These are phyloP conservation scores for Ligustrum vulgare DNA, from an alignment of 257 asterid genomes.

Conservation along the genomic window DNA sequence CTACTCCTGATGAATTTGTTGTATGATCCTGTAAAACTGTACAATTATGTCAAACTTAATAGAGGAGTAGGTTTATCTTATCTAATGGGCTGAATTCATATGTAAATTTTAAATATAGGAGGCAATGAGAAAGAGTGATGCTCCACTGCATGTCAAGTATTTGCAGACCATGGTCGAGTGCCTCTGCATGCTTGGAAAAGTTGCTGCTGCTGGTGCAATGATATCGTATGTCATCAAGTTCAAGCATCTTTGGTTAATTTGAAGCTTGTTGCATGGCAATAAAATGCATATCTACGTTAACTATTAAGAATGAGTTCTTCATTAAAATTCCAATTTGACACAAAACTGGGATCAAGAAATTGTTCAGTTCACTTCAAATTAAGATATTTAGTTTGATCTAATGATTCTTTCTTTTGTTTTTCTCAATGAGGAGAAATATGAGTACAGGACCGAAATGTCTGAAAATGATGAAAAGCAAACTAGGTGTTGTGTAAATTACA, in stretches of 20 bases:
- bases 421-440: not conserved
- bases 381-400: not conserved
- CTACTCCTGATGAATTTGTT: constrained; percentile 96
- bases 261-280: not conserved
- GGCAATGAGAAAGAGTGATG: constrained; percentile 84
- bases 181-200: constrained; percentile 96
- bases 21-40: constrained; percentile 59
- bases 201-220: constrained; percentile 98
- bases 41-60: constrained; percentile 23
- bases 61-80: constrained; percentile 21
- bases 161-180: constrained; percentile 97
- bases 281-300: not conserved
- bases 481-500: not conserved
- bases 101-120: constrained; percentile 59
- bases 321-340: not conserved
- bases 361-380: not conserved
- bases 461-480: not conserved
- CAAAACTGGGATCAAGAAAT: not conserved
- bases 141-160: constrained; percentile 85
- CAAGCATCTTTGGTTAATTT: not conserved
- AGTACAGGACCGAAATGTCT: not conserved
- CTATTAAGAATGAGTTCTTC: not conserved
- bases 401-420: not conserved
- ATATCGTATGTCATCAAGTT: constrained; percentile 70
- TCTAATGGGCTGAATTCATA: constrained; percentile 28